Conservation (phyloP, 371 early-diverging fungal species). For the Smittium culicis region DNA sequence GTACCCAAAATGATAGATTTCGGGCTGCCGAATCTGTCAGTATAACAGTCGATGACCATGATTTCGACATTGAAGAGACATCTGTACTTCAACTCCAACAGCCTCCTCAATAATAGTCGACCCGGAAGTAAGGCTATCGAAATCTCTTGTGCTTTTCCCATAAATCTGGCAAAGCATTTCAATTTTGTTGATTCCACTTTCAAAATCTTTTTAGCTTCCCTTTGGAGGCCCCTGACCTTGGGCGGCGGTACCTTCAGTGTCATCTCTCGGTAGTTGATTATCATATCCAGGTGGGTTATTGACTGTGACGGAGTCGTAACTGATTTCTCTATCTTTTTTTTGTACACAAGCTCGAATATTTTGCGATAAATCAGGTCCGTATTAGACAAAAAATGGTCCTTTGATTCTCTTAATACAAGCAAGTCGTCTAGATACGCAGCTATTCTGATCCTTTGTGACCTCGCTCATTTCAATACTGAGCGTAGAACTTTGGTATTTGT, state of each 20-base stretch:
- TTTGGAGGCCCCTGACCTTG: background rate
- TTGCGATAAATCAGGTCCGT: background rate
- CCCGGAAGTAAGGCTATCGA: background rate
- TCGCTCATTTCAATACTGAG: background rate
- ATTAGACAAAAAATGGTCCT: background rate
- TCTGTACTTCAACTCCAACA: background rate
- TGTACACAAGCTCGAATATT: background rate
- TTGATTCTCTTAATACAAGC: background rate
- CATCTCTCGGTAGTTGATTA: background rate
- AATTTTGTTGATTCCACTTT: background rate
- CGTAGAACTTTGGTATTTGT: background rate
- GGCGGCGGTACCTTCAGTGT: background rate
- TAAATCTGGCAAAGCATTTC: background rate
- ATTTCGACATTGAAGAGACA: background rate
- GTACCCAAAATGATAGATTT: background rate
- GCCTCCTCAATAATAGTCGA: background rate
- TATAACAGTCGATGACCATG: background rate
- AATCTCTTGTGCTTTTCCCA: constrained; percentile 8
- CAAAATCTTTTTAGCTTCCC: background rate
- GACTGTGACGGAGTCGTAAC: constrained; percentile 6
- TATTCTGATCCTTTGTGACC: background rate
- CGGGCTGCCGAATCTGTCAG: background rate
- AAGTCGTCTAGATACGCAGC: background rate
- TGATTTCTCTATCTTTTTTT: constrained; percentile 21
- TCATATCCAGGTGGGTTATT: background rate